Evolutionary conservation across 1,284 basidiomycete species (phyloP).

Genomic region (Irpex lacteus): DNA sequence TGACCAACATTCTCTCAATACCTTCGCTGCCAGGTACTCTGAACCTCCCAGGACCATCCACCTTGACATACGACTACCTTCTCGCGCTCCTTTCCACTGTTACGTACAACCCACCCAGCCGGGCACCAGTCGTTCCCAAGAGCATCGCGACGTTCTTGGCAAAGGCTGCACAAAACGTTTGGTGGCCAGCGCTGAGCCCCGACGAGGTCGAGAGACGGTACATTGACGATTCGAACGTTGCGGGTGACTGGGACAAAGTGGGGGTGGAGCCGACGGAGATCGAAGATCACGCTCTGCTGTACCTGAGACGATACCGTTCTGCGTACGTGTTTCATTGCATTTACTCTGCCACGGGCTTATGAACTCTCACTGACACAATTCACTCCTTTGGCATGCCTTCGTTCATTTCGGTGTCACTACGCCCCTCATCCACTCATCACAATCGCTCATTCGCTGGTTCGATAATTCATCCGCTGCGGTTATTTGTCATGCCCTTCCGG

Average conservation of each 20-base stretch:
- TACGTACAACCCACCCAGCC: constrained; percentile 71
- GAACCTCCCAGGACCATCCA: constrained; percentile 87
- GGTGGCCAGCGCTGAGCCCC: constrained; percentile 93
- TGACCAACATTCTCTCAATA: constrained; percentile 75
- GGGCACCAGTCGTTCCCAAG: constrained; percentile 79
- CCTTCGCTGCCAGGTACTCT: constrained; percentile 67
- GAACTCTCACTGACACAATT: not conserved
- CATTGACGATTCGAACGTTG: constrained; percentile 75
- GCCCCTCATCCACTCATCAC: not conserved
- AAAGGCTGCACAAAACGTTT: constrained; percentile 68
- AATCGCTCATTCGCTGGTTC: not conserved
- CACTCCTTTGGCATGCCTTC: not conserved
- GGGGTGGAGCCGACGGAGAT: constrained; percentile 79
- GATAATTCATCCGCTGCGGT: not conserved
- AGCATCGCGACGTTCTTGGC: constrained; percentile 67
- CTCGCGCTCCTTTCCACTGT: constrained; percentile 80
- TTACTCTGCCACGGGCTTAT: not conserved
- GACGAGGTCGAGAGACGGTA: constrained; percentile 91
- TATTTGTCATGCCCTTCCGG: not conserved
- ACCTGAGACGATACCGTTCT: constrained; percentile 87
- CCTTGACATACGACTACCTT: constrained; percentile 84
- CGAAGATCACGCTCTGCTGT: constrained; percentile 89
- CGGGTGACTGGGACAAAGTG: constrained; percentile 64
- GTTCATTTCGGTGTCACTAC: constrained; percentile 2
- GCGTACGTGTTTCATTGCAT: constrained; percentile 48